A percentile compares a stretch with the other conserved stretches of the same genome.
Evolutionary conservation across 345 rosid genomes (phyloP).

Genomic region (Eucalyptus lansdowneana): DNA sequence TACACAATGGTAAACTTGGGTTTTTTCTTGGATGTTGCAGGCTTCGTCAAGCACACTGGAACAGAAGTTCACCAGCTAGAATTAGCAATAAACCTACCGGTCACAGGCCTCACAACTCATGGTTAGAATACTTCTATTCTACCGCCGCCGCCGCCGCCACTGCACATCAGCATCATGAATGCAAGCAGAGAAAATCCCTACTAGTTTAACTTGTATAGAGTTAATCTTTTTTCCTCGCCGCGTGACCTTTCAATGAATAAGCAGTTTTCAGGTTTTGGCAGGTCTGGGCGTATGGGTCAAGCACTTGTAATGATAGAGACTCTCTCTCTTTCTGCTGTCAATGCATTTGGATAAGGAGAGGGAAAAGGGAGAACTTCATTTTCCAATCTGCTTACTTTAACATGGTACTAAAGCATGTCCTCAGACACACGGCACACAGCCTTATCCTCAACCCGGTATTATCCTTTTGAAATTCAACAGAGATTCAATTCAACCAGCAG

Average conservation of each 20-base stretch:
- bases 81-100: neutral
- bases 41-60: slow-evolving; percentile 65
- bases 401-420: neutral
- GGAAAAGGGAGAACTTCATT: slow-evolving; percentile 10
- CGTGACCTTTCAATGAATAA: slow-evolving; percentile 23
- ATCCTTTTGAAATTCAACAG: neutral
- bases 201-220: slow-evolving; percentile 28
- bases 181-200: slow-evolving; percentile 2
- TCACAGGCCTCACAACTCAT: neutral
- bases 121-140: neutral
- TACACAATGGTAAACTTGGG: neutral
- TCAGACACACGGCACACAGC: neutral
- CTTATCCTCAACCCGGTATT: neutral
- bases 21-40: slow-evolving; percentile 28
- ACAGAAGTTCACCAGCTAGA: slow-evolving; percentile 50
- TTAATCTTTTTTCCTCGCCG: neutral
- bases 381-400: neutral
- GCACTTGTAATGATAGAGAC: neutral
- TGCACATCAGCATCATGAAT: neutral
- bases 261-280: slow-evolving; percentile 6
- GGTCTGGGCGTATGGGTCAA: neutral
- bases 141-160: neutral
- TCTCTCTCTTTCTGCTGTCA: neutral
- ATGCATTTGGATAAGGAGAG: neutral
- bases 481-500: neutral